Percentiles rank a stretch among this genome's conserved stretches.
phyloP scores from a whole-genome alignment of 352 stramenopile genomes.

The Pythium phragmiticola region DNA sequence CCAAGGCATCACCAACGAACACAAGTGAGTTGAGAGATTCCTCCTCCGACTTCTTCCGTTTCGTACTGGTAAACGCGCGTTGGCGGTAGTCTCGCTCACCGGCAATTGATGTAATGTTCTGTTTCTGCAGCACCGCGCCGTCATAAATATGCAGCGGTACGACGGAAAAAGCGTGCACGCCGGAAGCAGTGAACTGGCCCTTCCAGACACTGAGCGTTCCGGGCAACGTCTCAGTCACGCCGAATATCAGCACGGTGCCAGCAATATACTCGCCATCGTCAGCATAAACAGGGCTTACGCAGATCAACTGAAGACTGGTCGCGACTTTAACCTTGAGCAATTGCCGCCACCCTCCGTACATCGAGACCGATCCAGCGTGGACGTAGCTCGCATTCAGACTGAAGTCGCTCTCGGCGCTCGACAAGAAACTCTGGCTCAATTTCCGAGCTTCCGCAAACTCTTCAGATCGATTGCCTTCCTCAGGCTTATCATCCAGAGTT shows the following conservation, averaged over 20 bases:
- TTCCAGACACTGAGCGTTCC: slow-evolving; percentile 66
- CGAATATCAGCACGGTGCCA: slow-evolving; percentile 71
- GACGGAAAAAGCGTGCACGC: slow-evolving; percentile 45
- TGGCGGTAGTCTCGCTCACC: slow-evolving; percentile 80
- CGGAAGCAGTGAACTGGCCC: slow-evolving; percentile 36
- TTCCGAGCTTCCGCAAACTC: slow-evolving; percentile 25
- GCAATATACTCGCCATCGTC: slow-evolving; percentile 77
- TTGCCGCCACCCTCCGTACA: slow-evolving; percentile 73
- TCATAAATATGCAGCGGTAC: slow-evolving; percentile 51
- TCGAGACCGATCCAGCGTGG: slow-evolving; percentile 62
- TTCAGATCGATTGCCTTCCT: not conserved
- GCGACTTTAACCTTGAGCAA: slow-evolving; percentile 39
- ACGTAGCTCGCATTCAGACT: slow-evolving; percentile 39
- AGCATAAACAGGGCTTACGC: slow-evolving; percentile 69
- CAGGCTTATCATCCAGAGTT: not conserved
- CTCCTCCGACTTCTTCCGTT: slow-evolving; percentile 7
- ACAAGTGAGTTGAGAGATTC: slow-evolving; percentile 66
- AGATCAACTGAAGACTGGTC: slow-evolving; percentile 43
- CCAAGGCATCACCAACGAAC: slow-evolving; percentile 62
- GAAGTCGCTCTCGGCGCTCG: slow-evolving; percentile 35
- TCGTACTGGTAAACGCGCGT: slow-evolving; percentile 65
- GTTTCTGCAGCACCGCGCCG: slow-evolving; percentile 40
- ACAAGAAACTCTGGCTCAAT: slow-evolving; percentile 37
- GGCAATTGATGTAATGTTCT: slow-evolving; percentile 72
- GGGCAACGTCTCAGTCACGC: slow-evolving; percentile 37